Percentiles rank a stretch among this genome's conserved stretches.
Evolutionary conservation across 2,329 filamentous ascomycete species (phyloP).

Genomic region (Chaetomium strumarium): DNA sequence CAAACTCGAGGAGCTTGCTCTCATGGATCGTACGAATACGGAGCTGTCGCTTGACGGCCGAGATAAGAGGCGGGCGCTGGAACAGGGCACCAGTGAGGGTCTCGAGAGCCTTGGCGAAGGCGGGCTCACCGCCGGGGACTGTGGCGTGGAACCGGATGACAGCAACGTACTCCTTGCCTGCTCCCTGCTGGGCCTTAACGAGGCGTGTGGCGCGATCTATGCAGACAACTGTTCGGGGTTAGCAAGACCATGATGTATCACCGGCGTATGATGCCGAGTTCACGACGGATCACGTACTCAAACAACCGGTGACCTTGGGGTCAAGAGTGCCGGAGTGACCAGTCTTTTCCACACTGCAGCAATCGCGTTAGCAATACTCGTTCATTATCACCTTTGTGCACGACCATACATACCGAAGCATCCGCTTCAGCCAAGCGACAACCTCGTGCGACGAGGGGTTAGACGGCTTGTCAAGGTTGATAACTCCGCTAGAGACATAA

Average conservation of each 20-base stretch:
- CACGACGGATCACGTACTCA: constrained; percentile 29
- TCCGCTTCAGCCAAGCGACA: constrained; percentile 98
- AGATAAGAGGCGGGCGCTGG: constrained; percentile 94
- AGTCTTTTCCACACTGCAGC: constrained; percentile 77
- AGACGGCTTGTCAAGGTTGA: constrained; percentile 96
- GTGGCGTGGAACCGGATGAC: constrained; percentile 95
- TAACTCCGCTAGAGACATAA: constrained; percentile 94
- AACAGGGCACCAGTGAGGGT: constrained; percentile 94
- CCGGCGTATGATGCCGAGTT: background rate
- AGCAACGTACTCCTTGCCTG: constrained; percentile 97
- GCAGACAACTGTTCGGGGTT: constrained; percentile 30
- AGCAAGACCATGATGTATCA: background rate
- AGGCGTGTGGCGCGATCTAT: constrained; percentile 95
- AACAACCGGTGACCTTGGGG: constrained; percentile 71
- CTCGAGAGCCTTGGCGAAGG: constrained; percentile 90
- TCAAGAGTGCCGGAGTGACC: constrained; percentile 98
- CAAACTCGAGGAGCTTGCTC: constrained; percentile 94
- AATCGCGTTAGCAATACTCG: background rate
- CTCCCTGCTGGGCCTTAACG: constrained; percentile 97
- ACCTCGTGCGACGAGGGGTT: constrained; percentile 99
- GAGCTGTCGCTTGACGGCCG: constrained; percentile 96
- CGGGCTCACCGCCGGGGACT: constrained; percentile 84
- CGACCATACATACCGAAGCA: constrained; percentile 61
- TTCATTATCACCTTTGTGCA: background rate
- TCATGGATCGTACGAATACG: constrained; percentile 98